These are phyloP conservation scores for Fomitopsis pinicola DNA, from an alignment of 1,284 basidiomycete genomes.

Conservation along the genomic window DNA sequence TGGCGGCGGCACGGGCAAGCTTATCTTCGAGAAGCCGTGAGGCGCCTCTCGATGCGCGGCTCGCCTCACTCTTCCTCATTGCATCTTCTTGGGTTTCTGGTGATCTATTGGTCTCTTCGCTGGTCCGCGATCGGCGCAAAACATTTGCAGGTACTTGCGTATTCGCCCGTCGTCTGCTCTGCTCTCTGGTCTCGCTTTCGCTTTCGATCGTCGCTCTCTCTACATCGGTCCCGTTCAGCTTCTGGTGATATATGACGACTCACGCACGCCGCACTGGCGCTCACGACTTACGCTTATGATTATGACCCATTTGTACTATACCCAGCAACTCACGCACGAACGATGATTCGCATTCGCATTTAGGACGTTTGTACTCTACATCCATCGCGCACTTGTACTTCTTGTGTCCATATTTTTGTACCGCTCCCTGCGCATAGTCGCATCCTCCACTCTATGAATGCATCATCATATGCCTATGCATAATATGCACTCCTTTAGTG, in stretches of 20 bases:
- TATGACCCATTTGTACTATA: slow-evolving; percentile 20
- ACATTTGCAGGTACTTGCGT: slow-evolving; percentile 6
- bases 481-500: not conserved
- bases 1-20: slow-evolving; percentile 38
- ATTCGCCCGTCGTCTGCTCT: slow-evolving; percentile 1
- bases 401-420: slow-evolving; percentile 10
- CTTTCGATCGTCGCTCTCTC: slow-evolving; percentile 10
- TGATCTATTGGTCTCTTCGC: slow-evolving; percentile 7
- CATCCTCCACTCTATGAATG: not conserved
- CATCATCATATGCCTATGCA: not conserved
- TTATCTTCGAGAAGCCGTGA: slow-evolving; percentile 43
- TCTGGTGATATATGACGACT: slow-evolving; percentile 6
- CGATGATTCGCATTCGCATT: slow-evolving; percentile 5
- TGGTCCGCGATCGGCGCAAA: slow-evolving; percentile 15
- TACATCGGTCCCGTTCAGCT: not conserved
- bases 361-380: slow-evolving; percentile 20
- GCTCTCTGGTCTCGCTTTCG: slow-evolving; percentile 13
- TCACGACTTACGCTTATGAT: slow-evolving; percentile 4
- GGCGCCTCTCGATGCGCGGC: not conserved
- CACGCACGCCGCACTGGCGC: not conserved
- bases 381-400: slow-evolving; percentile 14
- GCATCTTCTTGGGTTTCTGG: slow-evolving; percentile 11
- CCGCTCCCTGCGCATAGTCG: not conserved
- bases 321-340: slow-evolving; percentile 3
- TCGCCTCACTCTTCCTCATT: slow-evolving; percentile 5